Percentiles rank a stretch among this genome's conserved stretches.
Conservation (phyloP, 2,329 filamentous ascomycete species). For the Aspergillus aculeatinus region DNA sequence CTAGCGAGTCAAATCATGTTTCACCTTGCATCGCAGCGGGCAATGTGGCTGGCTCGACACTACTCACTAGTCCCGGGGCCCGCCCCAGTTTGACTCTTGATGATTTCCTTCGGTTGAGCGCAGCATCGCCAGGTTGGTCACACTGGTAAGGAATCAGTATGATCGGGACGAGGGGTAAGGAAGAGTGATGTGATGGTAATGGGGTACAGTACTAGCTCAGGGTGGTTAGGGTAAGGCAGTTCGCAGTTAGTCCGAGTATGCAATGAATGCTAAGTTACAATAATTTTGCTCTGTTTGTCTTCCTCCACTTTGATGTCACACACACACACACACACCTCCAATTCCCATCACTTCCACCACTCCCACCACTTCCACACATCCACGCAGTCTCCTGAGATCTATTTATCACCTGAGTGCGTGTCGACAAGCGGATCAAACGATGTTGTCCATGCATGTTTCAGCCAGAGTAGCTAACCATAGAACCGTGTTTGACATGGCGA, state of each 20-base stretch:
- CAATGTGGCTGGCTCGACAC: slow-evolving; percentile 16
- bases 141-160: neutral
- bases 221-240: neutral
- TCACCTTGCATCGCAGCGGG: slow-evolving; percentile 16
- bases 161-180: neutral
- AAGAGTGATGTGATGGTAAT: neutral
- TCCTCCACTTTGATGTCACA: too few relatives aligned
- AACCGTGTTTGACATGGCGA: neutral
- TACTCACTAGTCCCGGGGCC: neutral
- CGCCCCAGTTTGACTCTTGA: neutral
- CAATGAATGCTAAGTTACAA: too few relatives aligned
- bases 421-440: neutral
- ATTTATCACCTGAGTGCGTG: neutral
- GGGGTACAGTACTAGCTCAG: neutral
- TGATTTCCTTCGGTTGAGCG: neutral
- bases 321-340: too few relatives aligned
- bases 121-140: neutral
- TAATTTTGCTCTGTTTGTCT: too few relatives aligned
- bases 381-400: neutral
- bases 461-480: slow-evolving; percentile 2
- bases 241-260: too few relatives aligned
- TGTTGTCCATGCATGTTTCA: neutral
- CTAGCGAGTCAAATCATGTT: slow-evolving; percentile 8
- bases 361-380: too few relatives aligned
- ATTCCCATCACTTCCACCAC: too few relatives aligned